These are phyloP conservation scores for Trichoderma sp. DNA, from an alignment of 2,329 filamentous ascomycete genomes.

Conservation along the genomic window DNA sequence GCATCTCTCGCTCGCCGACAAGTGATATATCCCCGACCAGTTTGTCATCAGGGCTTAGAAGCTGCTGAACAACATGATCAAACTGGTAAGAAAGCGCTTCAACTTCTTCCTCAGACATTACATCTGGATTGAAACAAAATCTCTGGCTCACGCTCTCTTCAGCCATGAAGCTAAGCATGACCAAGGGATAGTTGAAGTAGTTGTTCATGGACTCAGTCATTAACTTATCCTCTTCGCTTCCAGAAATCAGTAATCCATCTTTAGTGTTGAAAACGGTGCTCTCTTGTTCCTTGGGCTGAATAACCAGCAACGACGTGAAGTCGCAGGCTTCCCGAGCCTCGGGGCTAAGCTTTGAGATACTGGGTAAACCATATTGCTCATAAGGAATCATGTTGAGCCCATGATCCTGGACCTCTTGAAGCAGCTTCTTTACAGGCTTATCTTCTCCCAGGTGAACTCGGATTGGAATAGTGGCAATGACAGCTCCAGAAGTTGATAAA, in stretches of 20 bases:
- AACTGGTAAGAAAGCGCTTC: conserved; percentile 30
- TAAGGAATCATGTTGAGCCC: conserved; percentile 33
- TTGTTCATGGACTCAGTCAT: conserved; percentile 17
- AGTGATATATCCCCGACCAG: conserved; percentile 12
- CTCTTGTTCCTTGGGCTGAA: conserved; percentile 22
- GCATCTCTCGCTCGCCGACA: neutral
- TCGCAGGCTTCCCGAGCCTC: conserved; percentile 26
- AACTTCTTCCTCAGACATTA: conserved; percentile 21
- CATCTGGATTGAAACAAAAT: conserved; percentile 26
- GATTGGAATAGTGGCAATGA: conserved; percentile 32
- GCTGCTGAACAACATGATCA: conserved; percentile 30
- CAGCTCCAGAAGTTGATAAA: conserved; percentile 30
- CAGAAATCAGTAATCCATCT: neutral
- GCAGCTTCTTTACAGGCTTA: conserved; percentile 24
- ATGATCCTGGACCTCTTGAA: conserved; percentile 30
- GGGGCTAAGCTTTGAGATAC: conserved; percentile 32
- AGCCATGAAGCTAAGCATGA: conserved; percentile 26
- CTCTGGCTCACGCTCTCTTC: conserved; percentile 12
- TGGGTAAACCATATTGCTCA: conserved; percentile 34
- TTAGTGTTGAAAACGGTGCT: neutral
- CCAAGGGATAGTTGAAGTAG: conserved; percentile 32
- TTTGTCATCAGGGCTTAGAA: conserved; percentile 5
- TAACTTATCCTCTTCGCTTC: conserved; percentile 7
- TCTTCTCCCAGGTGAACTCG: conserved; percentile 27
- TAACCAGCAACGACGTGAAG: conserved; percentile 17